Evolutionary conservation across 768 basidiomycete species (phyloP).

Genomic region (Pisolithus tinctorius): DNA sequence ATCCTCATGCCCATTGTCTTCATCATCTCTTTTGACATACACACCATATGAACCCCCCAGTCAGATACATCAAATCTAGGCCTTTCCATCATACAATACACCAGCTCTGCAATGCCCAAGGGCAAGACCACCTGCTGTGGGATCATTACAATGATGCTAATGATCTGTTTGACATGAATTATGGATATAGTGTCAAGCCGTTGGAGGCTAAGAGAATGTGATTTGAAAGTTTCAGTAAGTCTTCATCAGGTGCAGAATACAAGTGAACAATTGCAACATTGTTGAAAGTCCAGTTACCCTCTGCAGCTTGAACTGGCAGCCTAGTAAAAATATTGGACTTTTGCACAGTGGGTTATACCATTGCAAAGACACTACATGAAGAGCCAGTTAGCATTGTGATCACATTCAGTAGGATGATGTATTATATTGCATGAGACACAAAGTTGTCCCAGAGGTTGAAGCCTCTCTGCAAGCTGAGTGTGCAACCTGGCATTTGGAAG

Average conservation of each 20-base stretch:
- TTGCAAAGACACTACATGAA: not conserved
- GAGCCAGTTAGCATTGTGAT: not conserved
- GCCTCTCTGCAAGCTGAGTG: conserved; percentile 29
- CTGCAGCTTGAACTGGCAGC: too few species aligned
- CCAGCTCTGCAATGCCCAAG: not conserved
- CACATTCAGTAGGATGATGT: too few species aligned
- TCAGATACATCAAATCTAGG: conserved; percentile 3
- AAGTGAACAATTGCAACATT: conserved; percentile 4
- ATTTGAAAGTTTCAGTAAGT: not conserved
- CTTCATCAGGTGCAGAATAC: conserved; percentile 3
- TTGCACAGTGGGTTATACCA: too few species aligned
- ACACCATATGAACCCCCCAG: not conserved
- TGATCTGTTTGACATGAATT: conserved; percentile 1
- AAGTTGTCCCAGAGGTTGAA: conserved; percentile 10
- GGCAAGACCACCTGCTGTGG: not conserved
- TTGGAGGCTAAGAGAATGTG: not conserved
- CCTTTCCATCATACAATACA: conserved; percentile 3
- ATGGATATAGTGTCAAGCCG: not conserved
- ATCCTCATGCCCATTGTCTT: not conserved
- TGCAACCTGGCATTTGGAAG: conserved; percentile 33
- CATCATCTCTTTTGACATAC: not conserved
- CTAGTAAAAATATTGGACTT: conserved; percentile 11
- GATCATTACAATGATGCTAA: conserved; percentile 1
- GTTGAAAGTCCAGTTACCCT: not conserved
- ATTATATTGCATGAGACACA: conserved; percentile 28